Base-by-base conservation (phyloP, 495 filamentous ascomycete genomes). In the Trichocladium uniseriatum region DNA sequence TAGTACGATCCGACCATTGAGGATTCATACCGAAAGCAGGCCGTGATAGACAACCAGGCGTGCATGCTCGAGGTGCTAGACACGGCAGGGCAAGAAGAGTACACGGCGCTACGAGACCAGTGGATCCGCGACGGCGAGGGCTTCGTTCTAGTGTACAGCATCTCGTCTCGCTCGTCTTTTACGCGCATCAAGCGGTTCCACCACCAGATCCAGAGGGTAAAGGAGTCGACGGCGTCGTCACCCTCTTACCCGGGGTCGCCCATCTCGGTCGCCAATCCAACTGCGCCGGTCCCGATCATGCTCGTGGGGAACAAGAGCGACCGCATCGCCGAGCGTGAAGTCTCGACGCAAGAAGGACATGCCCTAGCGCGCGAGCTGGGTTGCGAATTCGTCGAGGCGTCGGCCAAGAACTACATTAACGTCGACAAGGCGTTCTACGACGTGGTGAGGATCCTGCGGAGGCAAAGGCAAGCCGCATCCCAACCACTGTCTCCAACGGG, bases 381-480 rank as follows among this genome's bases (percentile, higher is more conserved):
- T 43, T 98, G 92, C 67, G 92, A 97, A 51, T 98, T 97, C 59
- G 90, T 97, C 49, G 92, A 97, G 66, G 92, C 92, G 5, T 96
- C 91, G 13, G 92, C 92, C n/a, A 96, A 97, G 73, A 95, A 95
- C 61, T 96, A 92, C 73, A 87, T 96, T 72, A 97, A 98, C 60
- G 92, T 98, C 21, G 92, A 98, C 63, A 95, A 91, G 73, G 94
- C 92, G 2, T 98, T 98, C 63, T 96, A 95, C 69, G 92, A 98
- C 58, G 94, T 98, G 11, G 92, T 98, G 19, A 77, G 94, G 48
- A 84, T 89, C 59, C 71, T 97, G 48, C 81, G 91, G 51, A 78
- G 82, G 52, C 90, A 95, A 65, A 79, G 86, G 54, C 81, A 87
- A 66, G 61, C 69, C 40, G 72, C 66, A 31, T 43, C 67, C 7